These are phyloP conservation scores for Dorcoceras hygrometricum DNA, from an alignment of 257 asterid genomes.

Conservation along the genomic window DNA sequence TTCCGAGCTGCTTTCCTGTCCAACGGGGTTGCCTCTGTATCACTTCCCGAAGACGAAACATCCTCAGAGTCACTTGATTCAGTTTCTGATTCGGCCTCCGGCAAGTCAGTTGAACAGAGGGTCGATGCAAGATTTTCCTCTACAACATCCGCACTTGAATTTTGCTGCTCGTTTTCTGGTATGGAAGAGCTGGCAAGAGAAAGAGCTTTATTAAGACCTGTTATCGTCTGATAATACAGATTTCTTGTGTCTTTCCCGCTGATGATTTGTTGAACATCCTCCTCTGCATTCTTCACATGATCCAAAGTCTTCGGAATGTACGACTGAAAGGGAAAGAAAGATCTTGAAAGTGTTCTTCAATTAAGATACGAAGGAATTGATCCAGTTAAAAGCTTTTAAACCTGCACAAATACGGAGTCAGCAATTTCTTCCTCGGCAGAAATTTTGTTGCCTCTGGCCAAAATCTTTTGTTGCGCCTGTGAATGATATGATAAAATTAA, in stretches of 20 bases:
- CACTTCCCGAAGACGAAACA: constrained; percentile 43
- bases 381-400: constrained; percentile 4
- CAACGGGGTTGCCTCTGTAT: constrained; percentile 35
- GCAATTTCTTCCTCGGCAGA: constrained; percentile 92
- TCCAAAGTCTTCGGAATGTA: constrained; percentile 88
- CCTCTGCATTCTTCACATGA: constrained; percentile 74
- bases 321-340: constrained; percentile 37
- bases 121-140: constrained; percentile 18
- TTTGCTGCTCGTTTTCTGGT: constrained; percentile 35
- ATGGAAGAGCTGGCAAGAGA: constrained; percentile 36
- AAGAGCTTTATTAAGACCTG: constrained; percentile 82
- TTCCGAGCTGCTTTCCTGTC: constrained; percentile 76
- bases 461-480: constrained; percentile 72
- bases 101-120: constrained; percentile 10
- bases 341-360: neutral
- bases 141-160: constrained; percentile 23
- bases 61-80: constrained; percentile 42
- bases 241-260: constrained; percentile 77
- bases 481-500: constrained; percentile 8
- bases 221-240: constrained; percentile 79
- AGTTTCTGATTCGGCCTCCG: constrained; percentile 33
- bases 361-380: neutral
- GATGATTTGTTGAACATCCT: constrained; percentile 71
- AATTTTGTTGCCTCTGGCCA: constrained; percentile 77
- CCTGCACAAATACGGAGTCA: constrained; percentile 87